Base-by-base conservation (phyloP, 2,329 filamentous ascomycete species). In the Exophiala bonariae region DNA sequence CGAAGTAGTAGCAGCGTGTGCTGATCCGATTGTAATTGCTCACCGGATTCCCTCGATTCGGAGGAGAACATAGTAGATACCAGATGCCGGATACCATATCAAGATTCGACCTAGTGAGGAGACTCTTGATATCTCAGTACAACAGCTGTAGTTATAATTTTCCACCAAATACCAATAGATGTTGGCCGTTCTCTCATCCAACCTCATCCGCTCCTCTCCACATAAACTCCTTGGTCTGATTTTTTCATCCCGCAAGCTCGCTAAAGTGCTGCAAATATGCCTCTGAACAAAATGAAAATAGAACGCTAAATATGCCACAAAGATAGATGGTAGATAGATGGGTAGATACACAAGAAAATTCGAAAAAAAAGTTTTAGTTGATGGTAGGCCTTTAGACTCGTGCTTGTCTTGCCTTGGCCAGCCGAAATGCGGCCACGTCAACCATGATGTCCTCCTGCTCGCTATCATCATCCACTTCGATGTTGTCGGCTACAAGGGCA, bases 381-480 rank as follows among this genome's bases (percentile, higher is more conserved):
- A 36, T 19, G 16, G 22, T 11, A 13, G 13, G 2, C 10, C 26
- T 30, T 53, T 41, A 55, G 9, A 42, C 37, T 20, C 43, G 33
- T 10, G 48, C 33, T 23, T 50, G 38, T 38, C 49, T 51, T 3
- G 52, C 37, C 19, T 49, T 59, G 10, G 52, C 43, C 10, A 54
- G 33, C 23, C 47, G 44, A 47, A 49, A 54, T 44, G 51, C 44
- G 19, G 53, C 28, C 20, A 58, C 44, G 34, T 59, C 57, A n/a
- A 59, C 49, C 13, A 47, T 40, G 23, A 58, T 47, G 32, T 54
- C 55, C 10, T 47, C 46, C 31, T 54, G 52, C 17, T 56, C 53
- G 32, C 49, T 54, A 14, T 47, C 33, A 37, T 59, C 57, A 31
- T 59, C 57, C 28, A 58, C 55, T 31, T 59, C 57, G 20, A 59